Percentiles rank a stretch among this genome's conserved stretches.
These are phyloP conservation scores for Brasenia schreberi DNA, from an alignment of 164 flowering plant genomes.

Conservation along the genomic window DNA sequence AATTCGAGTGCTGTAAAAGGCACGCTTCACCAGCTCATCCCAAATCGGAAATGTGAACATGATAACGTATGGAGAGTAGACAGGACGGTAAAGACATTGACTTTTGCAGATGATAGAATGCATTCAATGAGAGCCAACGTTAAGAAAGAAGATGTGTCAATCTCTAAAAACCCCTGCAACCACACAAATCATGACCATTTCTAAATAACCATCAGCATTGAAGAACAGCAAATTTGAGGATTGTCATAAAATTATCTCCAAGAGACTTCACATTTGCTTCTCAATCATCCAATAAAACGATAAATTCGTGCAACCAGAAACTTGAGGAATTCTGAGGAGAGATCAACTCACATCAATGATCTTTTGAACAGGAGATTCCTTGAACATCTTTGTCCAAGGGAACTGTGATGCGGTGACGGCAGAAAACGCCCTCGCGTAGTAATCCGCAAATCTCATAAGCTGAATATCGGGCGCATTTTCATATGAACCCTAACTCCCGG, in stretches of 20 bases:
- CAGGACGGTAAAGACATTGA: no score
- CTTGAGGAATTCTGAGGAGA: not conserved
- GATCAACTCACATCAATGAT: conserved; percentile 44
- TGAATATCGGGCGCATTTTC: conserved; percentile 51
- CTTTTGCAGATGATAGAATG: not conserved
- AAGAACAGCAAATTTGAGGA: not conserved
- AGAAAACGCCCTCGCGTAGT: conserved; percentile 56
- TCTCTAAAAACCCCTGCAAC: not conserved
- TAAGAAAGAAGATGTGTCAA: not conserved
- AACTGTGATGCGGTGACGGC: conserved; percentile 44
- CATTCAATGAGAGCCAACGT: not conserved
- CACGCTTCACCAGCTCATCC: no score
- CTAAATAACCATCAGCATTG: not conserved
- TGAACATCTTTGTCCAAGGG: conserved; percentile 62
- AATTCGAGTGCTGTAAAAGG: no score
- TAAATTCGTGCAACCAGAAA: not conserved
- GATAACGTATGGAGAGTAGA: no score
- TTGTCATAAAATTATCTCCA: no score
- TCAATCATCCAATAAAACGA: no score
- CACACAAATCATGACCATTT: not conserved
- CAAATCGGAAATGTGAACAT: no score
- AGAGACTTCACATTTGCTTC: no score
- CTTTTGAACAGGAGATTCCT: conserved; percentile 53
- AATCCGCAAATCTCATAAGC: conserved; percentile 76
- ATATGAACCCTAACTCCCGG: conserved; percentile 32